Conservation (phyloP, 2,329 filamentous ascomycete genomes). For the Cucurbitaria berberidis region DNA sequence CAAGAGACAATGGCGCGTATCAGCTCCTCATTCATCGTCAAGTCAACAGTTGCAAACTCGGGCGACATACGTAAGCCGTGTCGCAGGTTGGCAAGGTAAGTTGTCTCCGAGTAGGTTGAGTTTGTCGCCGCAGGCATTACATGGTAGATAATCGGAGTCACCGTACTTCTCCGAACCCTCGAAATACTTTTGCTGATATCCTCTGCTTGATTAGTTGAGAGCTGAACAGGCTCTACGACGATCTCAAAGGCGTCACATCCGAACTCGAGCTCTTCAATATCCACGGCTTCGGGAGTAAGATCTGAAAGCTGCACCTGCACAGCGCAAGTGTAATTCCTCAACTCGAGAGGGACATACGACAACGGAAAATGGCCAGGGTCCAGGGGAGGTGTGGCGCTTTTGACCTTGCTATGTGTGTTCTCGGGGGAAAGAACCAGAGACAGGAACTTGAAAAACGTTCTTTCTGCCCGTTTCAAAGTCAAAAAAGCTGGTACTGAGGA, state of each 20-base stretch:
- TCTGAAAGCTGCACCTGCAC: conserved; percentile 66
- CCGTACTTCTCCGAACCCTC: conserved; percentile 65
- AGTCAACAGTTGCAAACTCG: conserved; percentile 65
- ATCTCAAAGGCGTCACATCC: conserved; percentile 72
- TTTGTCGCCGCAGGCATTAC: conserved; percentile 36
- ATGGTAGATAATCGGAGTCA: conserved; percentile 55
- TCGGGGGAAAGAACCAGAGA: conserved; percentile 63
- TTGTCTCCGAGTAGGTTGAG: conserved; percentile 29
- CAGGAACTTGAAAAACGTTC: conserved; percentile 72
- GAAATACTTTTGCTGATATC: conserved; percentile 65
- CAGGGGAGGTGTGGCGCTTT: conserved; percentile 55
- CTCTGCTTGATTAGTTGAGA: conserved; percentile 31
- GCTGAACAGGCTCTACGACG: conserved; percentile 52
- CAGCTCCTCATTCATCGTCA: conserved; percentile 61
- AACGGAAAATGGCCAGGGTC: conserved; percentile 68
- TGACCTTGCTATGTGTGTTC: conserved; percentile 41
- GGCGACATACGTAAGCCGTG: conserved; percentile 69
- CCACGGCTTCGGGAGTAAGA: conserved; percentile 61
- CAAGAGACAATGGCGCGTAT: conserved; percentile 58
- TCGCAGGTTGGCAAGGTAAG: conserved; percentile 63
- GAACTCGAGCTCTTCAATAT: conserved; percentile 69
- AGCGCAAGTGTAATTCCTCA: conserved; percentile 70
- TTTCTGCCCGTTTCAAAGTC: conserved; percentile 70
- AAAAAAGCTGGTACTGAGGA: conserved; percentile 63
- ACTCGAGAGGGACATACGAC: conserved; percentile 64